A percentile compares a stretch with the other conserved stretches of the same genome.
These are phyloP conservation scores for Anthracocystis setariae DNA, from an alignment of 1,284 basidiomycete genomes.

Conservation along the genomic window DNA sequence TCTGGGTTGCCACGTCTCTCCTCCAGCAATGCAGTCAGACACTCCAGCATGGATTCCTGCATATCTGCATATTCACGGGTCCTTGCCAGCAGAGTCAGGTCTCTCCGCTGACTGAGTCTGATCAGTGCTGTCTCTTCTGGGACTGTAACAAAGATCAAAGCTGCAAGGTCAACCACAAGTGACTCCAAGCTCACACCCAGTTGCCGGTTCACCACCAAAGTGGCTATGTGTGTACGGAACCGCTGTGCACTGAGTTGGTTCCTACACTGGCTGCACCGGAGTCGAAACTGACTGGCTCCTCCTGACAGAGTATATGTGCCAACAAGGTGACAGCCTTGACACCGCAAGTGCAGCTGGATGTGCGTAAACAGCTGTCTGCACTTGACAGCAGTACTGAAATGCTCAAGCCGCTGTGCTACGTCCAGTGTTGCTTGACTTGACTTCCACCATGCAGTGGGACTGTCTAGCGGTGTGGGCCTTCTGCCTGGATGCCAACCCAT, in stretches of 20 bases:
- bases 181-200: background rate
- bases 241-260: background rate
- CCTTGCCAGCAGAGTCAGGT: background rate
- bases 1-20: background rate
- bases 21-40: background rate
- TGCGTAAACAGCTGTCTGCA: background rate
- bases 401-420: conserved; percentile 1
- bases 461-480: conserved; percentile 8
- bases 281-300: background rate
- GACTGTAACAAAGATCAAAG: background rate
- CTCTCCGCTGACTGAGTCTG: background rate
- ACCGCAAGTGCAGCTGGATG: background rate
- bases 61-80: background rate
- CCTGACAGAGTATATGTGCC: background rate
- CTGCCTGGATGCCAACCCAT: conserved; percentile 6
- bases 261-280: background rate
- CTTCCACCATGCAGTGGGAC: conserved; percentile 1
- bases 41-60: conserved; percentile 1
- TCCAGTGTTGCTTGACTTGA: background rate
- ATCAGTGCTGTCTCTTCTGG: background rate
- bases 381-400: background rate
- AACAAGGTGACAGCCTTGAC: background rate
- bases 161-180: background rate
- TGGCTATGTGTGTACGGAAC: background rate
- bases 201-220: background rate